Evolutionary conservation across 805 yeast genomes (phyloP).

Genomic region (Candida mattraensis): DNA sequence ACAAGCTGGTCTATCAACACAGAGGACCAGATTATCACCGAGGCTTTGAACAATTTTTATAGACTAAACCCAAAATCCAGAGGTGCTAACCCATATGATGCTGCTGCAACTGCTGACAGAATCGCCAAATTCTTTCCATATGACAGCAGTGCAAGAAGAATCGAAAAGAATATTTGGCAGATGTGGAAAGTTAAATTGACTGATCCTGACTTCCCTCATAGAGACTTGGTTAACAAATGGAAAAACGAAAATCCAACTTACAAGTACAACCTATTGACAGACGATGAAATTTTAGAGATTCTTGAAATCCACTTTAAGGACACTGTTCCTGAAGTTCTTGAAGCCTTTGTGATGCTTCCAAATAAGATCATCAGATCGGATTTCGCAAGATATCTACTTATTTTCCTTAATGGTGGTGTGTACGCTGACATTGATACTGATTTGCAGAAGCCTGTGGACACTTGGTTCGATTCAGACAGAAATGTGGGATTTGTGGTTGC

Average conservation of each 20-base stretch:
- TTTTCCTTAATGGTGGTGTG: slow-evolving; percentile 57
- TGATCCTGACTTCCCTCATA: slow-evolving; percentile 37
- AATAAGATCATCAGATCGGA: slow-evolving; percentile 53
- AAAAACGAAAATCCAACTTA: slow-evolving; percentile 36
- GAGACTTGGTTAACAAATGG: slow-evolving; percentile 32
- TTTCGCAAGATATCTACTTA: slow-evolving; percentile 54
- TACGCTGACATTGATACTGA: slow-evolving; percentile 63
- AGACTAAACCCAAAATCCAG: slow-evolving; percentile 33
- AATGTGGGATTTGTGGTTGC: slow-evolving; percentile 55
- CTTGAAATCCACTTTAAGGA: slow-evolving; percentile 30
- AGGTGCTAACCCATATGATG: slow-evolving; percentile 36
- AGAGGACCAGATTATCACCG: slow-evolving; percentile 27
- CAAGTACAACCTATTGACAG: slow-evolving; percentile 32
- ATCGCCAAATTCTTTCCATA: slow-evolving; percentile 33
- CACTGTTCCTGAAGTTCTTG: slow-evolving; percentile 51
- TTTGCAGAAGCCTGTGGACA: slow-evolving; percentile 54
- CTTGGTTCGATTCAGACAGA: slow-evolving; percentile 58
- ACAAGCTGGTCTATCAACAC: slow-evolving; percentile 28
- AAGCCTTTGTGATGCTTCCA: slow-evolving; percentile 53
- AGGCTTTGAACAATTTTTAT: slow-evolving; percentile 31
- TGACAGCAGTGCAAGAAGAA: slow-evolving; percentile 34
- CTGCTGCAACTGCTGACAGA: slow-evolving; percentile 33
- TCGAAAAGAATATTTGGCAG: slow-evolving; percentile 35
- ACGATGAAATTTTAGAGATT: slow-evolving; percentile 32
- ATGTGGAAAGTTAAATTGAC: slow-evolving; percentile 37